phyloP scores from a whole-genome alignment of 371 early-diverging fungal genomes.

The Blakeslea trispora region DNA sequence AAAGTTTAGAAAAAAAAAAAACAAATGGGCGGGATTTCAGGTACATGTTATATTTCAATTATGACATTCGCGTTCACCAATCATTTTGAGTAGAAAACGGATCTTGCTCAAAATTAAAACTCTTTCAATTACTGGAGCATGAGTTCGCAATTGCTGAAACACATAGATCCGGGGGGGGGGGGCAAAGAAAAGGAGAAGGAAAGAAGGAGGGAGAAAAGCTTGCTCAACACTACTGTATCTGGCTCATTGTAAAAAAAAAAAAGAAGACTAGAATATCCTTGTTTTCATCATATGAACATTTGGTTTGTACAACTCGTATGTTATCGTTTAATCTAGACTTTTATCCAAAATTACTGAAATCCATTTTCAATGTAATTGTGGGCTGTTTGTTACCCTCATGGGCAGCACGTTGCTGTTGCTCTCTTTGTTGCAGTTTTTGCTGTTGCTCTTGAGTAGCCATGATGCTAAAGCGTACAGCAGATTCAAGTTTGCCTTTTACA shows the following conservation, averaged over 20 bases:
- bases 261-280: too few relatives aligned
- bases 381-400: slow-evolving; percentile 45
- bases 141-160: too few relatives aligned
- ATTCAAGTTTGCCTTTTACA: slow-evolving; percentile 42
- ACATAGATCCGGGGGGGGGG: too few relatives aligned
- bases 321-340: background rate
- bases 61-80: background rate
- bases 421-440: slow-evolving; percentile 34
- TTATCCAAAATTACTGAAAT: slow-evolving; percentile 51
- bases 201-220: too few relatives aligned
- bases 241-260: too few relatives aligned
- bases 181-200: too few relatives aligned
- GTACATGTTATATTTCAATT: background rate
- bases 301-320: background rate
- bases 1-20: too few relatives aligned
- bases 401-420: slow-evolving; percentile 26
- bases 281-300: background rate
- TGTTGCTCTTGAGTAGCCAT: slow-evolving; percentile 39
- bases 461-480: slow-evolving; percentile 49
- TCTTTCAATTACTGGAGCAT: too few relatives aligned
- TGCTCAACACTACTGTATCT: too few relatives aligned
- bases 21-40: background rate
- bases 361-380: slow-evolving; percentile 56
- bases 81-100: background rate
- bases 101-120: too few relatives aligned